Percentiles rank a stretch among this genome's conserved stretches.
These are phyloP conservation scores for Trichosporon asahii DNA, from an alignment of 1,284 basidiomycete species.

Conservation along the genomic window DNA sequence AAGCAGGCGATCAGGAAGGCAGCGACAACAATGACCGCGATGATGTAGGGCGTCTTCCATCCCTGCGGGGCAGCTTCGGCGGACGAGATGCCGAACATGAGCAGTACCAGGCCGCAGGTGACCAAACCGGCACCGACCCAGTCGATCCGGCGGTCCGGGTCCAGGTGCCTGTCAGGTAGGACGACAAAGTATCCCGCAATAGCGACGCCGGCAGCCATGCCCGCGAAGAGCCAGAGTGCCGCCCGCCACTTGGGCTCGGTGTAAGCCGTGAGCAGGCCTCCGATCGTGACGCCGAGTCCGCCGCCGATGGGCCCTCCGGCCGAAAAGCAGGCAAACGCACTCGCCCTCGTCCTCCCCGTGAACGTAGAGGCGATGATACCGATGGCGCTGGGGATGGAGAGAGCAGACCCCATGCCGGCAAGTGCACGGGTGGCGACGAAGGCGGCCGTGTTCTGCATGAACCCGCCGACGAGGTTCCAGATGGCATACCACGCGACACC, in stretches of 20 bases:
- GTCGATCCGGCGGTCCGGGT: slow-evolving; percentile 64
- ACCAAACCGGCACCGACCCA: slow-evolving; percentile 75
- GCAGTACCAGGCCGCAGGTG: slow-evolving; percentile 69
- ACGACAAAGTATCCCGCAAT: slow-evolving; percentile 59
- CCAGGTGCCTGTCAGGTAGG: slow-evolving; percentile 54
- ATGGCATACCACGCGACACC: slow-evolving; percentile 54
- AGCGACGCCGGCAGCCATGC: slow-evolving; percentile 57
- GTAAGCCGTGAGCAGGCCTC: slow-evolving; percentile 68
- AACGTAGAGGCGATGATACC: slow-evolving; percentile 74
- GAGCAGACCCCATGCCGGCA: slow-evolving; percentile 32
- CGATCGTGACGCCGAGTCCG: slow-evolving; percentile 64
- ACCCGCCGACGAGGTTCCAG: slow-evolving; percentile 45
- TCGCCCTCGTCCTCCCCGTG: slow-evolving; percentile 60
- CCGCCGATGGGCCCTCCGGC: slow-evolving; percentile 75
- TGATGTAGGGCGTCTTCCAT: slow-evolving; percentile 67
- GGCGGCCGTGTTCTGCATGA: slow-evolving; percentile 40
- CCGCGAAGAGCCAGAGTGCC: slow-evolving; percentile 60
- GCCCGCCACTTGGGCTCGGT: slow-evolving; percentile 61
- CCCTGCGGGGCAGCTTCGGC: slow-evolving; percentile 65
- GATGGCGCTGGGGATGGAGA: slow-evolving; percentile 51
- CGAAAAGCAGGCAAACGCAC: slow-evolving; percentile 69
- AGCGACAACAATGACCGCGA: slow-evolving; percentile 62
- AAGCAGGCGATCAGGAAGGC: slow-evolving; percentile 62
- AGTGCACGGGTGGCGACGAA: slow-evolving; percentile 42
- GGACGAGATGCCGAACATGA: slow-evolving; percentile 75